Evolutionary conservation across 768 basidiomycete species (phyloP).

Genomic region (Crepidotus variabilis): DNA sequence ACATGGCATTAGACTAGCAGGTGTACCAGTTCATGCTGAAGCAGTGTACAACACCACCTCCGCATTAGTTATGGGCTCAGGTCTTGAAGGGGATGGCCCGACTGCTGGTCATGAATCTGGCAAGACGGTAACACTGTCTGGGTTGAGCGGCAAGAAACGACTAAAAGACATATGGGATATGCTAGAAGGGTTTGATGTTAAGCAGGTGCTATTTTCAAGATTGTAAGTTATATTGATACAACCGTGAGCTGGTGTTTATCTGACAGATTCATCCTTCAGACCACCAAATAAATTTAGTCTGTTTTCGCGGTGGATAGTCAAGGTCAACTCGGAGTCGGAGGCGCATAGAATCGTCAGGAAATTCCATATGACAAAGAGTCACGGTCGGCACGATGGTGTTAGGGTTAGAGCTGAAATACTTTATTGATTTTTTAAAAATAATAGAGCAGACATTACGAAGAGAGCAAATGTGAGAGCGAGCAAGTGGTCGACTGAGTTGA

Average conservation of each 20-base stretch:
- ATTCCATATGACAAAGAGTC: slow-evolving; percentile 54
- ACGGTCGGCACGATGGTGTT: slow-evolving; percentile 15
- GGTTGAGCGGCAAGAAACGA: slow-evolving; percentile 50
- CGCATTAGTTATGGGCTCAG: slow-evolving; percentile 20
- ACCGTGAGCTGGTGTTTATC: too few relatives aligned
- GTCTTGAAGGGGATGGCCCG: slow-evolving; percentile 39
- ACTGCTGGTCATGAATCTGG: slow-evolving; percentile 50
- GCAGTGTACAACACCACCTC: slow-evolving; percentile 29
- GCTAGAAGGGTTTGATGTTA: slow-evolving; percentile 37
- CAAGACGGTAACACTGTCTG: slow-evolving; percentile 55
- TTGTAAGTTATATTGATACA: slow-evolving; percentile 35
- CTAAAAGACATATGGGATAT: slow-evolving; percentile 31
- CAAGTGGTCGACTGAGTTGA: not conserved
- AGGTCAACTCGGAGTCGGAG: slow-evolving; percentile 53
- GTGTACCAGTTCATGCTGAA: slow-evolving; percentile 35
- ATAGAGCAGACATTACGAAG: slow-evolving; percentile 8
- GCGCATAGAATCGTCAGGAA: slow-evolving; percentile 65
- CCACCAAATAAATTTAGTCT: slow-evolving; percentile 36
- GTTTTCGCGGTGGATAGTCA: slow-evolving; percentile 52
- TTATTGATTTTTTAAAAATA: slow-evolving; percentile 33
- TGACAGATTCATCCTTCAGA: slow-evolving; percentile 15
- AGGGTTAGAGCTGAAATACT: slow-evolving; percentile 24
- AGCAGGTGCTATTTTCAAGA: slow-evolving; percentile 46
- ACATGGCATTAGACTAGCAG: slow-evolving; percentile 40
- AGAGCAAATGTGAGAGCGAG: not conserved